phyloP scores from a whole-genome alignment of 164 flowering plant species.

The Nymphaea thermarum region DNA sequence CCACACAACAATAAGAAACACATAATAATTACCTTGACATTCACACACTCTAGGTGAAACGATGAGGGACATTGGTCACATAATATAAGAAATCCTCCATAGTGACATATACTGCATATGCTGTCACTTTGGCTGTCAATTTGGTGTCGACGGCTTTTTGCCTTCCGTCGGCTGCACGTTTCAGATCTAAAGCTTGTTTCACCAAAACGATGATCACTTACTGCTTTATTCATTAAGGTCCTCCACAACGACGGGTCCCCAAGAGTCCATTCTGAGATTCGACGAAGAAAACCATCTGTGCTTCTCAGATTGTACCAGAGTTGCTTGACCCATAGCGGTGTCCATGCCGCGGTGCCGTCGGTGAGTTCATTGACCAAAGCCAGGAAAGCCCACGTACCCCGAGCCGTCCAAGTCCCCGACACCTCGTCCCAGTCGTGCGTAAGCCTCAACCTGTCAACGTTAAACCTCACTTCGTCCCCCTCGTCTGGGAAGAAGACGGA shows the following conservation, averaged over 20 bases:
- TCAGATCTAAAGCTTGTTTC: constrained; percentile 5
- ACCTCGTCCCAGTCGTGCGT: constrained; percentile 53
- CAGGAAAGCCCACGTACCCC: constrained; percentile 53
- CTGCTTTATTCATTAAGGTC: too few relatives aligned
- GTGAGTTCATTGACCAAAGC: constrained; percentile 30
- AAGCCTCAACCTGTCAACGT: constrained; percentile 27
- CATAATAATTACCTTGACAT: constrained; percentile 43
- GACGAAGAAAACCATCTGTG: constrained; percentile 15
- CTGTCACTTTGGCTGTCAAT: constrained; percentile 52
- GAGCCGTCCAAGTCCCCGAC: constrained; percentile 27
- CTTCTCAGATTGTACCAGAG: constrained; percentile 46
- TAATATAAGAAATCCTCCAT: constrained; percentile 64
- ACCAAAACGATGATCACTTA: too few relatives aligned
- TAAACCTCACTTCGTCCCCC: constrained; percentile 50
- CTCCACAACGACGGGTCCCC: constrained; percentile 23
- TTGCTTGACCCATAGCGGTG: constrained; percentile 40
- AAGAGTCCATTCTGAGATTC: constrained; percentile 39
- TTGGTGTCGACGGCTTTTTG: constrained; percentile 5
- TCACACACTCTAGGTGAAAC: constrained; percentile 63
- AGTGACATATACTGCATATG: constrained; percentile 70
- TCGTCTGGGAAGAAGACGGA: constrained; percentile 72
- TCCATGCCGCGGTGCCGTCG: constrained; percentile 5
- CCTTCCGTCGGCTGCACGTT: constrained; percentile 9
- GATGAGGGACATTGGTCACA: constrained; percentile 87
- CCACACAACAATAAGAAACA: neutral